Evolutionary conservation across 495 filamentous ascomycete species (phyloP), one percentile per base, ranked within the genome.

Genomic region (Chaetomidium leptoderma): DNA sequence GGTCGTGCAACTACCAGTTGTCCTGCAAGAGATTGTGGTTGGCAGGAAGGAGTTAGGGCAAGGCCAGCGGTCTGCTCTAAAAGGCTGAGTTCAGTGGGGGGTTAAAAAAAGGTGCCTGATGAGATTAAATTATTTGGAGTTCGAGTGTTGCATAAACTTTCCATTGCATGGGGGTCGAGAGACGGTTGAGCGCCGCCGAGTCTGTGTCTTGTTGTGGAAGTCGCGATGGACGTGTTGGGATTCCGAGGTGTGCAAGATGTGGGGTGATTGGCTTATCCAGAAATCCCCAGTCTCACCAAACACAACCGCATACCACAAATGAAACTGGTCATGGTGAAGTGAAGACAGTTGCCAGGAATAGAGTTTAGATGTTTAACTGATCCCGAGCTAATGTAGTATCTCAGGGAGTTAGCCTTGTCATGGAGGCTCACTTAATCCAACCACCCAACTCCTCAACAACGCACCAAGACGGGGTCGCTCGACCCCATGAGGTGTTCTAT

Each of bases 141-240:
- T n/a, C n/a, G n/a, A n/a, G n/a, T n/a, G n/a, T n/a, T n/a, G n/a
- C n/a, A n/a, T n/a, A n/a, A n/a, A n/a, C n/a, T n/a, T n/a, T n/a
- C n/a, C n/a, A n/a, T n/a, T n/a, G n/a, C n/a, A n/a, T n/a, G n/a
- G n/a, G n/a, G n/a, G n/a, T n/a, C n/a, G n/a, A n/a, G n/a, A n/a
- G n/a, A n/a, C n/a, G n/a, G n/a, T n/a, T n/a, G n/a, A n/a, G n/a
- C n/a, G n/a, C n/a, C n/a, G n/a, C n/a, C n/a, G n/a, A n/a, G n/a
- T n/a, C n/a, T n/a, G n/a, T n/a, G n/a, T n/a, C n/a, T n/a, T 21
- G 7, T 1, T 23, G 19, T 14, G 40, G 52, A 29, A 55, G 29
- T 44, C 39, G 53, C 42, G 53, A 55, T 55, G 42, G 5, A 14
- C 53, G 42, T 21, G 40, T 37, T 14, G 16, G 29, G 11, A 16